Base-by-base conservation (phyloP, 1,284 basidiomycete genomes). In the Xerocomus cyaneibrunnescens region DNA sequence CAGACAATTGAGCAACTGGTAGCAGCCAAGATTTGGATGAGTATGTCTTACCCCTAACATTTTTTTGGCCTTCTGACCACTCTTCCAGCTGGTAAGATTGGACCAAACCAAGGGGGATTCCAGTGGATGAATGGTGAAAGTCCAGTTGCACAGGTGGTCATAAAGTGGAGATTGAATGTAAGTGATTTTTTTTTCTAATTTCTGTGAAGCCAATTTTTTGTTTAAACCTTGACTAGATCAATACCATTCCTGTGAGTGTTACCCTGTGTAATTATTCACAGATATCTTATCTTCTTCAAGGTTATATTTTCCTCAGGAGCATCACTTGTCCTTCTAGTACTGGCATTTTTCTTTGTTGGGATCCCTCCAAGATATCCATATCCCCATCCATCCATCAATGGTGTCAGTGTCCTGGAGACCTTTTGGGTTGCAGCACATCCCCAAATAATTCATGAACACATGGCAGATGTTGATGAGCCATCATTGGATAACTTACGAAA, bases 101-200 rank as follows among this genome's bases (percentile, higher is more conserved):
- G 35, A 39, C 25, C 14, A 46, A 46, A 9, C 19, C 25, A 39
- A 28, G 45, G 45, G 16, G 45, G 45, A 30, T 46, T 37, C 19
- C 17, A 28, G 30, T 3, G n/a, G 17, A 14, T 30, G 21, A 19
- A 13, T 47, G 37, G 36, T 12, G 5, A 31, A 43, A 47, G 37
- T 16, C 37, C 5, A 16, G 37, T 47, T 1, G 42, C 22, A 41
- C 45, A 47, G 16, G n/a, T 32, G 3, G 7, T 39, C 7, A 46
- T 36, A 17, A 5, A 22, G 17, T 38, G 36, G 45, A 46, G 45
- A 17, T 40, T 47, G 28, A 47, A 47, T 47, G 45, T 47, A 3
- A 47, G 45, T 40, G n/a, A 3, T 1, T 5, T 22, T 1, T 5
- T 14, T 3, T 4, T 22, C 6, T 7, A 5, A 22, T 5, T n/a